phyloP scores from a whole-genome alignment of 2,329 filamentous ascomycete genomes.

The Xenoacremonium recifei region DNA sequence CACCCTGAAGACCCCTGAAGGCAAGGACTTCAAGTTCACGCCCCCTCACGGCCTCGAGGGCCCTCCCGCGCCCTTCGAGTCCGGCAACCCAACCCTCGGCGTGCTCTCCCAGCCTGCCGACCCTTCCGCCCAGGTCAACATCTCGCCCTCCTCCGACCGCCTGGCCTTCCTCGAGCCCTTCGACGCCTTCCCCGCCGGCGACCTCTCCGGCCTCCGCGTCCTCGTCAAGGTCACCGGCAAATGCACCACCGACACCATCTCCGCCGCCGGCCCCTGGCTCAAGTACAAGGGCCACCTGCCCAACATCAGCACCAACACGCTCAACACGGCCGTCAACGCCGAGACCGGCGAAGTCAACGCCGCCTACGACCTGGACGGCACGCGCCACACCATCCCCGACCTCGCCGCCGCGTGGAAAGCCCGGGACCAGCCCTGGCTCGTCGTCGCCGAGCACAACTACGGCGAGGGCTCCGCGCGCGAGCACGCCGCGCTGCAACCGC shows the following conservation, averaged over 20 bases:
- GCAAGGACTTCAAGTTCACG: constrained; percentile 80
- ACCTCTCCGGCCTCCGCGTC: constrained; percentile 76
- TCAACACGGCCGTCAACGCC: constrained; percentile 91
- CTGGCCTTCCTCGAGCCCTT: constrained; percentile 92
- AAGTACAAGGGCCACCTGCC: constrained; percentile 99
- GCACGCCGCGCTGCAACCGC: constrained; percentile 84
- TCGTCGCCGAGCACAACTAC: constrained; percentile 97
- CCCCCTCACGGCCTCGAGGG: constrained; percentile 71
- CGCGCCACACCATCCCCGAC: constrained; percentile 76
- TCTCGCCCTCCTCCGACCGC: constrained; percentile 84
- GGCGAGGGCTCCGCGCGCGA: constrained; percentile 87
- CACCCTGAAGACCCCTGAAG: constrained; percentile 73
- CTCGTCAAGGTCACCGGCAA: constrained; percentile 96
- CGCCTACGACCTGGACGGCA: constrained; percentile 83
- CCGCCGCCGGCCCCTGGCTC: constrained; percentile 89
- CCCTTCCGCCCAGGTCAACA: constrained; percentile 67
- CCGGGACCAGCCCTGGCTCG: constrained; percentile 76
- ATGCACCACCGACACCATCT: constrained; percentile 98
- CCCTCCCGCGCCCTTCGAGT: constrained; percentile 66
- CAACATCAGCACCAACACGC: constrained; percentile 96
- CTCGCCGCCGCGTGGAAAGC: constrained; percentile 82
- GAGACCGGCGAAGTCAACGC: constrained; percentile 90
- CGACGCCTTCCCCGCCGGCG: constrained; percentile 71
- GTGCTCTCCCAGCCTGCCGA: constrained; percentile 73
- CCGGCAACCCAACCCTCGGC: constrained; percentile 71